Evolutionary conservation across 441 rosid genomes (phyloP), one percentile per base, ranked within the genome.

Genomic region (California macrophylla): DNA sequence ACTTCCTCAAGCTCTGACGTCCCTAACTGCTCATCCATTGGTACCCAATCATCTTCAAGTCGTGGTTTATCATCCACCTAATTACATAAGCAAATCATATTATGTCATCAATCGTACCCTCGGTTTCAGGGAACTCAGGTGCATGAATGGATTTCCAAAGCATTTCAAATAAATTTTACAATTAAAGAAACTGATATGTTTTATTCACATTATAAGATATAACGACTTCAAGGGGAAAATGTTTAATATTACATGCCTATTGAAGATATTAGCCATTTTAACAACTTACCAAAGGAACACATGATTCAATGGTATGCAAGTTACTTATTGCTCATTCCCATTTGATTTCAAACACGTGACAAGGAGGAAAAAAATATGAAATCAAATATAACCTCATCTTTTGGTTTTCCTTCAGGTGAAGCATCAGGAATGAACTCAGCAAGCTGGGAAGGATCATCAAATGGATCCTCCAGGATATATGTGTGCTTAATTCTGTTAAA

Each of bases 21-120:
- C 67, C 83, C 87, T 71, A 95, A 73, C 80, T 88, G 82, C 76
- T 92, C 98, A 78, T 95, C 99, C 86, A 95, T 73, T 8, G 99
- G 98, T 72, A 89, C 91, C 99, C 99, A 95, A 80, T 89, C 99
- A 82, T 89, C 97, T 83, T 95, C 99, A 76, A 95, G 96, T 42
- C 96, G 89, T 38, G 91, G 95, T 36, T 89, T 88, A 77, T 85
- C 85, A 15, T 86, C 79, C 76, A 85, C 89, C 97, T 90, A 69
- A 45, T 69, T 40, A 66, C 56, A 71, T 30, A 36, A 32, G n/a
- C 6, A 68, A 32, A 15, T 12, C 6, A 32, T 29, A 64, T 16
- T 26, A 64, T 6, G 24, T 63, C 42, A 29, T n/a, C 13, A 12
- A 60, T 15, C 9, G 2, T 28, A 62, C 4, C 6, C 26, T 6